Evolutionary conservation across 352 stramenopile genomes (phyloP).

Genomic region (Phytophthora citrophthora): DNA sequence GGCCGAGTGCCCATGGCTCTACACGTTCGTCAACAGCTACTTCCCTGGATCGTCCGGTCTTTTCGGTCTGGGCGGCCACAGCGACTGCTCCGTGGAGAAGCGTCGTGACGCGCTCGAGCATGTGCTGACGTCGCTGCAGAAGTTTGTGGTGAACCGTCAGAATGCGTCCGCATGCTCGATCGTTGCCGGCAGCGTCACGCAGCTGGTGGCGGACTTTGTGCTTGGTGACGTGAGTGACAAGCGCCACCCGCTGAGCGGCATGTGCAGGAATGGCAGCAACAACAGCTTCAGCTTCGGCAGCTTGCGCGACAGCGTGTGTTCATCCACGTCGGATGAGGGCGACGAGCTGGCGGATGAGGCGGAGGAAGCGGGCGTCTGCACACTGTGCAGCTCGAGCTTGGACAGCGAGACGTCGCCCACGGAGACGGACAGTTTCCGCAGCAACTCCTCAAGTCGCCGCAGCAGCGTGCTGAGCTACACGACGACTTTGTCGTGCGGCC

Average conservation of each 20-base stretch:
- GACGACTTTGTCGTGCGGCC: neutral
- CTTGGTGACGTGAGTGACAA: neutral
- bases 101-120: neutral
- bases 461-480: neutral
- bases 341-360: neutral
- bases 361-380: conserved; percentile 22
- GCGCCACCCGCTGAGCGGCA: neutral
- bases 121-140: conserved; percentile 1
- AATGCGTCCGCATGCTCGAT: neutral
- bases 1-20: neutral
- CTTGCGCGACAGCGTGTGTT: neutral
- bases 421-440: neutral
- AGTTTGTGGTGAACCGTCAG: neutral
- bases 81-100: neutral
- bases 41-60: neutral
- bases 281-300: neutral
- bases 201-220: neutral
- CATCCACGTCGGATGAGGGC: neutral
- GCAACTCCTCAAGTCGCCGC: neutral
- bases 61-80: neutral
- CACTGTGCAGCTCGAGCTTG: conserved; percentile 22
- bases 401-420: conserved; percentile 9
- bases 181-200: neutral
- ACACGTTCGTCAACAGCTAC: neutral
- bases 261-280: neutral